A percentile compares a stretch with the other conserved stretches of the same genome.
Evolutionary conservation across 2,329 filamentous ascomycete genomes (phyloP).

Genomic region (Botrytis squamosa): DNA sequence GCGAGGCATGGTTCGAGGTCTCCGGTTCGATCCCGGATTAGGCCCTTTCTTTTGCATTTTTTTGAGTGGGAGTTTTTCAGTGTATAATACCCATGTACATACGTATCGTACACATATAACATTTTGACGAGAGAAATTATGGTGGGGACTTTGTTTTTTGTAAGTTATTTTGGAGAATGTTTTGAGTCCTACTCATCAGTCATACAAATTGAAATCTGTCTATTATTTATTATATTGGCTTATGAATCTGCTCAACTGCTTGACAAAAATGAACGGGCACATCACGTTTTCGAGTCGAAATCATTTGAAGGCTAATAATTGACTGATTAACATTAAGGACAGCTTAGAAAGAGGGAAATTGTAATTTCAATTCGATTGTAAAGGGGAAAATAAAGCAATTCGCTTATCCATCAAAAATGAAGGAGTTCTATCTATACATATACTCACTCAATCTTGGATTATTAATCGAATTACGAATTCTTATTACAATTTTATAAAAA

Average conservation of each 20-base stretch:
- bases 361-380: neutral
- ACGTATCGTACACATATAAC: too few relatives aligned
- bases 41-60: too few relatives aligned
- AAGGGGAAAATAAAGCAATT: neutral
- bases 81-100: too few relatives aligned
- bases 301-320: neutral
- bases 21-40: too few relatives aligned
- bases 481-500: too few relatives aligned
- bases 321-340: too few relatives aligned
- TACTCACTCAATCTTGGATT: neutral
- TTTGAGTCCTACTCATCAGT: too few relatives aligned
- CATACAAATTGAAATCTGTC: too few relatives aligned
- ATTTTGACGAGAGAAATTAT: neutral
- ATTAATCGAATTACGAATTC: neutral
- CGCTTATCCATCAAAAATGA: neutral
- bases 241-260: neutral
- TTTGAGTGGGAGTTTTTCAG: too few relatives aligned
- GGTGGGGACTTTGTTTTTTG: neutral
- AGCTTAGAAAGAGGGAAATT: neutral
- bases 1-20: too few relatives aligned
- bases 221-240: neutral
- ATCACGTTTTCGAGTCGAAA: neutral
- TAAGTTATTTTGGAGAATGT: too few relatives aligned
- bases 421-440: neutral
- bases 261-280: too few relatives aligned